Conservation (phyloP, 306 rosid genomes). For the Lithocarpus polystachyus region DNA sequence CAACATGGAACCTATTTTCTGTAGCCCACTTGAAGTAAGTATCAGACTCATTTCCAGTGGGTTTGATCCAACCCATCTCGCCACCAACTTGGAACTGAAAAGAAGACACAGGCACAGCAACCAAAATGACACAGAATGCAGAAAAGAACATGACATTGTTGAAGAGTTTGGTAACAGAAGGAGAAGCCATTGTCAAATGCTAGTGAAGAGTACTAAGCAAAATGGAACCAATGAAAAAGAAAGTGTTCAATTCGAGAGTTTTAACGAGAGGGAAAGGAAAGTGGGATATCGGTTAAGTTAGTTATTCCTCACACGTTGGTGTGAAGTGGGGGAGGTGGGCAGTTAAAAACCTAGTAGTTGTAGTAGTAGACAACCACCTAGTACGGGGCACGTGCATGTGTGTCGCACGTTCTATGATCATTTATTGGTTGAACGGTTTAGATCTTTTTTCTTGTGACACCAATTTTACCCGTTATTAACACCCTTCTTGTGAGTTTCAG, state of each 20-base stretch:
- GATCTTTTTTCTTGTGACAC: background rate
- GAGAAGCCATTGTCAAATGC: background rate
- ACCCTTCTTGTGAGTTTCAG: accelerated
- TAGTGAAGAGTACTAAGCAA: background rate
- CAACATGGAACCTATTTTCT: constrained; percentile 2
- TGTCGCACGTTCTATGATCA: background rate
- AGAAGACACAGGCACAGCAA: background rate
- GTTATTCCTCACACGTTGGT: background rate
- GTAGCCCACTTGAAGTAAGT: background rate
- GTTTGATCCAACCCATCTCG: background rate
- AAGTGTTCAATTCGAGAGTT: background rate
- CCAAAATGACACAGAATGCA: background rate
- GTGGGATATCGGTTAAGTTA: background rate
- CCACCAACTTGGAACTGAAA: constrained; percentile 16
- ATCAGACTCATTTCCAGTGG: background rate
- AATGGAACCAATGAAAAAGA: background rate
- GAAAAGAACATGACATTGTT: background rate
- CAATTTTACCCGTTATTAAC: too few relatives aligned
- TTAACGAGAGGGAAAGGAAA: background rate
- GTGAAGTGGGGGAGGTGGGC: background rate
- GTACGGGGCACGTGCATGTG: background rate
- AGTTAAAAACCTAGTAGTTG: background rate
- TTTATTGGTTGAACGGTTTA: background rate
- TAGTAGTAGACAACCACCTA: background rate
- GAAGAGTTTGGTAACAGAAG: background rate